These are phyloP conservation scores for Xanthoparmelia taractica DNA, from an alignment of 495 filamentous ascomycete genomes.

Conservation along the genomic window DNA sequence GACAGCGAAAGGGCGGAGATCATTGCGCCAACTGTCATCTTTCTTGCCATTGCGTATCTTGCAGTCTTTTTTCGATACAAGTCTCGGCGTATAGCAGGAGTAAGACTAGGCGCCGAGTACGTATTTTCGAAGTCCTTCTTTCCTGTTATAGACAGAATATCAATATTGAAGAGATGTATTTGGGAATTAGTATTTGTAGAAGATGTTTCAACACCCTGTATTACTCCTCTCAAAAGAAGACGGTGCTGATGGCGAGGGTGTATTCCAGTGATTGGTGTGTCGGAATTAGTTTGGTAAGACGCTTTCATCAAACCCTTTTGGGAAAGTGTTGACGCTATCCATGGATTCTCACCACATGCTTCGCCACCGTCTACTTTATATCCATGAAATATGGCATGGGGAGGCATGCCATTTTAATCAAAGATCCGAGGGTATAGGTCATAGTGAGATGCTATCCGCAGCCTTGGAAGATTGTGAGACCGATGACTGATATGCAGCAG, in stretches of 20 bases:
- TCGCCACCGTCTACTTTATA: not conserved
- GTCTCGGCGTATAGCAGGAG: not conserved
- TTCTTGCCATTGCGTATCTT: not conserved
- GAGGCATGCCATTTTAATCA: not conserved
- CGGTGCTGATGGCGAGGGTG: no score
- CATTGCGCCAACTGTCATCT: slow-evolving; percentile 1
- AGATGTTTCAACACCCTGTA: no score
- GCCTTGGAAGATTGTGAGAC: not conserved
- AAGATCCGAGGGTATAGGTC: not conserved
- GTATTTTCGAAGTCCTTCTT: no score
- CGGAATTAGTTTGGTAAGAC: not conserved
- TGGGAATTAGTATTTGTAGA: no score
- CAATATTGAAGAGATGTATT: no score
- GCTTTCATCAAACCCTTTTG: no score
- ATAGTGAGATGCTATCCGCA: not conserved
- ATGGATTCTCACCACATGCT: not conserved
- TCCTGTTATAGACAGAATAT: no score
- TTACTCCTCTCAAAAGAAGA: no score
- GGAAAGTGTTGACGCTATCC: not conserved
- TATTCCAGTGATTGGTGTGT: slow-evolving; percentile 3
- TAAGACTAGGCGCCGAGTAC: not conserved
- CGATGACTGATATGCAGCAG: not conserved
- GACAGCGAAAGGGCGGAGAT: not conserved
- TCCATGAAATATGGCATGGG: not conserved
- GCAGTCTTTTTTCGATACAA: not conserved